Evolutionary conservation across 2,329 filamentous ascomycete genomes (phyloP), one percentile per base, ranked within the genome.

Genomic region (Mariannaea sp.): DNA sequence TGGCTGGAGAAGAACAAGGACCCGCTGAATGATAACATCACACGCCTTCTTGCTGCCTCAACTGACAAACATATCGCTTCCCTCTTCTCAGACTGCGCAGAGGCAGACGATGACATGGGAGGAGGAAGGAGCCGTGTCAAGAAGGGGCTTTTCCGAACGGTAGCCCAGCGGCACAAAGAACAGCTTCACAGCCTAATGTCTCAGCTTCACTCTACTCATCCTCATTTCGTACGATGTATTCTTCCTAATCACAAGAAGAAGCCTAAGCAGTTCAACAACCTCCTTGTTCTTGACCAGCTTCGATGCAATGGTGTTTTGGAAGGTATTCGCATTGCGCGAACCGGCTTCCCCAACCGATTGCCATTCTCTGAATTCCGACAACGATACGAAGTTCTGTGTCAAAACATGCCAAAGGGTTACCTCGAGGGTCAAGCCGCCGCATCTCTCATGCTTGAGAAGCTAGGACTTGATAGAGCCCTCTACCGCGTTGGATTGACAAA

Each of bases 1-100:
- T 99, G 94, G 94, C 77, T 99, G 27, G 93, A 97, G 72, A 99
- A 97, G 80, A 99, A 99, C 79, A 99, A 99, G 71, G 94, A 99
- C 67, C 95, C 94, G 1, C 74, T 99, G 39, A 97, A 97, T 66
- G 95, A 99, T 79, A 99, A 97, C 58, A 82, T 99, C 57, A 99
- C 95, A 0, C 85, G 91, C 17, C 80, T 99, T 7, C 81, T 99
- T 29, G 90, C 92, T 30, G 80, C 82, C 12, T 99, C 95, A 1
- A 85, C 81, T 2, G 87, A 97, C 69, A 85, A 83, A 58, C 93
- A 99, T 68, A 81, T 97, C 56, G 90, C 92, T 2, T 82, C 81
- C 32, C 80, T 99, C 0, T 99, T 99, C 70, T 79, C 83, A 5
- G 95, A 99, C 71, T 99, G 93, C 66, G 88, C 86, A 7, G 92